Base-by-base conservation (phyloP, 768 basidiomycete species). In the Naganishia friedmannii region DNA sequence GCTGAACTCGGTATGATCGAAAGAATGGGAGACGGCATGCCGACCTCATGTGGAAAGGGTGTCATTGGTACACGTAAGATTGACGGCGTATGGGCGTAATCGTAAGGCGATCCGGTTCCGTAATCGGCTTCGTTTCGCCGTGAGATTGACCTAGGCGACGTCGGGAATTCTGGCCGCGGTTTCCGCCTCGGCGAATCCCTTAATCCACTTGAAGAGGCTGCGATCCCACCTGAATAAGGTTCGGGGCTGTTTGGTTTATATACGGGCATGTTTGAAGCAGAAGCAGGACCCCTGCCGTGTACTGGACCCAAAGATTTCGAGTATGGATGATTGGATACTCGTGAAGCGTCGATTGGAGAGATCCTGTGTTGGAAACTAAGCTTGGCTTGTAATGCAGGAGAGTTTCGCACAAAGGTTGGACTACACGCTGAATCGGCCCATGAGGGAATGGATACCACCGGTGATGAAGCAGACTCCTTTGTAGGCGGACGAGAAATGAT, bases 31-130 rank as follows among this genome's bases (percentile, higher is more conserved):
- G 65, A 23, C 2, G 53, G 6, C 17, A 29, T 53, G n/a, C n/a
- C 53, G 23, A 68, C 21, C 5, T 34, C 53, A n/a, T 55, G 39
- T 26, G 67, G 34, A 13, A 29, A 8, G 13, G 68, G 68, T 6
- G 42, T 58, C 31, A 57, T 45, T 9, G 68, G 68, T 51, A 69
- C 68, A 31, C 68, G 68, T 7, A 69, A 56, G 42, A 69, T 60
- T 23, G 68, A 55, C 9, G 68, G 68, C 10, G 68, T 69, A 13
- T 69, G 42, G 13, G 39, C 31, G 45, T 69, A 69, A 39, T 60
- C 57, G 17, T 45, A n/a, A 28, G 68, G 68, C 34, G 68, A 58
- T 8, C 32, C 28, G 31, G 53, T 23, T 5, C 28, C 29, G 23
- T 66, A 51, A 15, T 42, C 37, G 6, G 39, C 51, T 19, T 42